phyloP scores from a whole-genome alignment of 2,329 filamentous ascomycete species.

The Xylaria sp. region DNA sequence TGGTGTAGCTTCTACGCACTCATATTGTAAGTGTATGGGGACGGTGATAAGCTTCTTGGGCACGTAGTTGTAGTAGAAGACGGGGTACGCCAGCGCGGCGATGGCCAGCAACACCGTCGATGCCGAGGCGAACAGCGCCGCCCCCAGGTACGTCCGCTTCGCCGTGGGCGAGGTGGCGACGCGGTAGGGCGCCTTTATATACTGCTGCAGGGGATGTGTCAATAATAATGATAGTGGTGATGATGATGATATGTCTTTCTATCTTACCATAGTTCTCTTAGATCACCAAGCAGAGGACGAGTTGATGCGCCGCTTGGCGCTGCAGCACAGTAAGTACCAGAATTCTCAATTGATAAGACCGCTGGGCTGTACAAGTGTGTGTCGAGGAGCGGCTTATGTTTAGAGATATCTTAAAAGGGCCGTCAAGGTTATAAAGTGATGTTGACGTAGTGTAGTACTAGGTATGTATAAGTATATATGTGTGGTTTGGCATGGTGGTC shows the following conservation, averaged over 20 bases:
- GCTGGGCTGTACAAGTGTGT: background rate
- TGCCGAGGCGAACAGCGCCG: conserved; percentile 57
- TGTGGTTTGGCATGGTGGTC: conserved; percentile 36
- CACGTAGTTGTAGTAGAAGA: conserved; percentile 68
- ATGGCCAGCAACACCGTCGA: conserved; percentile 60
- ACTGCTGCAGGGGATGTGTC: conserved; percentile 39
- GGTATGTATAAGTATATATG: no score
- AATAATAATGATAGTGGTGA: background rate
- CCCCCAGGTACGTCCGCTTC: conserved; percentile 62
- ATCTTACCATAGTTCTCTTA: conserved; percentile 18
- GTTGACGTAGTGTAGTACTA: background rate
- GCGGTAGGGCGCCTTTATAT: conserved; percentile 49
- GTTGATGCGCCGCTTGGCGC: conserved; percentile 27
- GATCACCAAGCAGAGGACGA: background rate
- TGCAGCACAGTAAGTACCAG: background rate
- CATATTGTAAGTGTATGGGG: conserved; percentile 69
- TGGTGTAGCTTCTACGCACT: conserved; percentile 53
- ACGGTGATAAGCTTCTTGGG: conserved; percentile 64
- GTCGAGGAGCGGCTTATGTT: no score
- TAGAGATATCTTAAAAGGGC: background rate
- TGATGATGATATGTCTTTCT: background rate
- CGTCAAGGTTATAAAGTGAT: background rate
- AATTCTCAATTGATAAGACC: background rate
- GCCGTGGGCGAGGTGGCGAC: conserved; percentile 62
- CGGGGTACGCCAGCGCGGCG: conserved; percentile 61